These are phyloP conservation scores for Leccinum variicolor DNA, from an alignment of 768 basidiomycete genomes.

Conservation along the genomic window DNA sequence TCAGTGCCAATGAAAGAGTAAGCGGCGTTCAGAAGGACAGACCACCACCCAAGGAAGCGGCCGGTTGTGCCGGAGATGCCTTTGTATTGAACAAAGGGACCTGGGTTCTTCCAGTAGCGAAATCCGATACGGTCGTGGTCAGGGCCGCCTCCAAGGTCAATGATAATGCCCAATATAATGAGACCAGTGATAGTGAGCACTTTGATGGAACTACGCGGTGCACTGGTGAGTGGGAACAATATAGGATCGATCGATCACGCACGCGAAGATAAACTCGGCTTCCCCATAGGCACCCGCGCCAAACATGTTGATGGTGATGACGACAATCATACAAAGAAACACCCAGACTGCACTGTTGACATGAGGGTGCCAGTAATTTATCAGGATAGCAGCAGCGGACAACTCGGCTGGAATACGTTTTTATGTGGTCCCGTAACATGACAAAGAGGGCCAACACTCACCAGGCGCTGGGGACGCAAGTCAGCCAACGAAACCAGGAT, in stretches of 20 bases:
- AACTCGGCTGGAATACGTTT: slow-evolving; percentile 24
- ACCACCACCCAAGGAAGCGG: slow-evolving; percentile 70
- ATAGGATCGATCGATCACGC: not conserved
- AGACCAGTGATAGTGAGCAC: slow-evolving; percentile 79
- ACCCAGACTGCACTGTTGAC: slow-evolving; percentile 79
- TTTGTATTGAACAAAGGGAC: slow-evolving; percentile 76
- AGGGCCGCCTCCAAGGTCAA: slow-evolving; percentile 90
- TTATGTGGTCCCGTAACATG: not conserved
- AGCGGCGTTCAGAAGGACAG: slow-evolving; percentile 80
- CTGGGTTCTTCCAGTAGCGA: slow-evolving; percentile 83
- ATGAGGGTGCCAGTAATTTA: slow-evolving; percentile 63
- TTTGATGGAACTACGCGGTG: slow-evolving; percentile 62
- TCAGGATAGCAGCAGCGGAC: slow-evolving; percentile 60
- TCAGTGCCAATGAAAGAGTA: slow-evolving; percentile 95
- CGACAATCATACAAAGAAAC: slow-evolving; percentile 68
- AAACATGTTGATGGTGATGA: slow-evolving; percentile 70
- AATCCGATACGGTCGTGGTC: slow-evolving; percentile 61
- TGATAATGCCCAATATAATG: slow-evolving; percentile 64
- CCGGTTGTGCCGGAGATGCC: slow-evolving; percentile 67
- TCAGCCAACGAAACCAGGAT: not conserved
- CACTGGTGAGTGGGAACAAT: not conserved
- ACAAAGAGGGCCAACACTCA: slow-evolving; percentile 3
- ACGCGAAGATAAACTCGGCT: slow-evolving; percentile 85
- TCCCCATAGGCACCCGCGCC: slow-evolving; percentile 82
- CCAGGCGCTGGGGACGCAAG: slow-evolving; percentile 20